Percentiles rank a stretch among this genome's conserved stretches.
These are phyloP conservation scores for Venturia aucupariae DNA, from an alignment of 2,329 filamentous ascomycete genomes.

Conservation along the genomic window DNA sequence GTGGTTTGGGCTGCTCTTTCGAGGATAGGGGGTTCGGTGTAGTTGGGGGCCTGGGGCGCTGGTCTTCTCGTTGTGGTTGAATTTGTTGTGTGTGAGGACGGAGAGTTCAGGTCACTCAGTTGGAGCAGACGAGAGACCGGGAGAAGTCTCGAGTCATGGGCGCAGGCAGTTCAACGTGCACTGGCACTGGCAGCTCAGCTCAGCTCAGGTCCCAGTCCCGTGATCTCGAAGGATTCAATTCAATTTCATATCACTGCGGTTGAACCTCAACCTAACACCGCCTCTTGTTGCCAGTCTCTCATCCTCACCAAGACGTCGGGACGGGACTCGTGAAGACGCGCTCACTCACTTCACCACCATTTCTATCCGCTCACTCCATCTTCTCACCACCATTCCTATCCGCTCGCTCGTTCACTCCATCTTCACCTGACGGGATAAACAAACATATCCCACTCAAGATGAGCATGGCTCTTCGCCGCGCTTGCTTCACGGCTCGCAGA, in stretches of 20 bases:
- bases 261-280: too few relatives aligned
- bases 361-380: too few relatives aligned
- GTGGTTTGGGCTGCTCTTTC: not conserved
- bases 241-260: too few relatives aligned
- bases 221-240: not conserved
- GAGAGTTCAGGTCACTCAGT: not conserved
- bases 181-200: too few relatives aligned
- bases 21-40: not conserved
- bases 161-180: too few relatives aligned
- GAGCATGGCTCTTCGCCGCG: not conserved
- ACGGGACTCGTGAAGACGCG: not conserved
- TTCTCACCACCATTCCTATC: not conserved
- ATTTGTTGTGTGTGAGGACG: not conserved
- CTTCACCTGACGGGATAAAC: not conserved
- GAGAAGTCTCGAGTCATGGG: not conserved
- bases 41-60: not conserved
- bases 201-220: not conserved
- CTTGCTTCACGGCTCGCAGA: not conserved
- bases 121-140: not conserved
- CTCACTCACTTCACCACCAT: not conserved
- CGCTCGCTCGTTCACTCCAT: too few relatives aligned
- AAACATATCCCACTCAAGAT: too few relatives aligned
- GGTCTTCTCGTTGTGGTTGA: not conserved
- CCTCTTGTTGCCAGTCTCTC: not conserved
- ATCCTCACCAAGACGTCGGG: not conserved